Evolutionary conservation across 2,329 filamentous ascomycete genomes (phyloP).

Genomic region (Aspergillus nomiae): DNA sequence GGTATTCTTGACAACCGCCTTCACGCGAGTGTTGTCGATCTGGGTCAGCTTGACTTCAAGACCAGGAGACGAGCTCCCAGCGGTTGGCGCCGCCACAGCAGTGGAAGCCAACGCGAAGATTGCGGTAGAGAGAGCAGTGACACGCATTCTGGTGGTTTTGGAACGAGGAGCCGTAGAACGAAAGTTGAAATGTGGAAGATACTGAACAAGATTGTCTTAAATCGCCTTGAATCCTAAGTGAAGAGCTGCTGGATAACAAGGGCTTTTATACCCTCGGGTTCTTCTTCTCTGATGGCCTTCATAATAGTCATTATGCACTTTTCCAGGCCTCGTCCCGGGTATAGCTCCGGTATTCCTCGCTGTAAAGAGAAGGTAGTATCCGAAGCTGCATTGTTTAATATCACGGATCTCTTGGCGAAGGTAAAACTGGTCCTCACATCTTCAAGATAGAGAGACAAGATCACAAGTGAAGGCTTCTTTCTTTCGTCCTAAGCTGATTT

Average conservation of each 20-base stretch:
- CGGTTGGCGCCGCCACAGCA: slow-evolving; percentile 20
- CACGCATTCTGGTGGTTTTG: slow-evolving; percentile 20
- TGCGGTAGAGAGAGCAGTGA: slow-evolving; percentile 22
- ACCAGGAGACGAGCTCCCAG: slow-evolving; percentile 10
- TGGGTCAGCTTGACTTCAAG: slow-evolving; percentile 36
- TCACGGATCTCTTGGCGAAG: slow-evolving; percentile 1
- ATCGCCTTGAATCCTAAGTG: not conserved
- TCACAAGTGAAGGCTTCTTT: not conserved
- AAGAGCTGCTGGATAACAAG: not conserved
- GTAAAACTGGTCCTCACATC: not conserved
- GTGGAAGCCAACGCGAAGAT: slow-evolving; percentile 25
- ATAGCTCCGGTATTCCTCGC: not conserved
- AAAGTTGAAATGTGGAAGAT: not conserved
- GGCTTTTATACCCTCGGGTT: not conserved
- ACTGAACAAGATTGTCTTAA: not conserved
- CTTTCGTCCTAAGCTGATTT: not conserved
- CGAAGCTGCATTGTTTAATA: not conserved
- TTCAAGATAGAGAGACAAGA: not conserved
- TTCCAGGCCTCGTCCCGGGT: not conserved
- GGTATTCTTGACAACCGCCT: slow-evolving; percentile 39
- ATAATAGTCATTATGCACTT: not conserved
- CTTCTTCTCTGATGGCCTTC: not conserved
- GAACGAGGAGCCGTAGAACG: not conserved
- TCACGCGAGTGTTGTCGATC: slow-evolving; percentile 36
- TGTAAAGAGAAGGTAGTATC: slow-evolving; percentile 3